phyloP scores from a whole-genome alignment of 106 monocot genomes.

The Acorus calamus region DNA sequence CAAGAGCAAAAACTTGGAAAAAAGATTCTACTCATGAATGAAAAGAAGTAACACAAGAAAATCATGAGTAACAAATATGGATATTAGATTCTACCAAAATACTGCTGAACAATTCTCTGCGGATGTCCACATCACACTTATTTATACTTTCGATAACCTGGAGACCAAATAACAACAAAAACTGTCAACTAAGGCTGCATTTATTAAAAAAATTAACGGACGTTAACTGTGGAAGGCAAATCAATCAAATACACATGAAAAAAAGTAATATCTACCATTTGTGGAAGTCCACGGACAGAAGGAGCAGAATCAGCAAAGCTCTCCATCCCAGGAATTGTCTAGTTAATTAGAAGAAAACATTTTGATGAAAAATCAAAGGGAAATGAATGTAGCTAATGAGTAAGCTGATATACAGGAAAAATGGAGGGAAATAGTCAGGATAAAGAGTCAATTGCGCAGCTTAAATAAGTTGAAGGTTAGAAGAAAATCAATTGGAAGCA shows the following conservation, averaged over 20 bases:
- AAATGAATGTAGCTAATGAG: too few species aligned
- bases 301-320: constrained; percentile 40
- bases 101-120: constrained; percentile 92
- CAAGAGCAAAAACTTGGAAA: too few species aligned
- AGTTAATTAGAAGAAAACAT: constrained; percentile 1
- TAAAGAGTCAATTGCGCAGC: too few species aligned
- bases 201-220: background rate
- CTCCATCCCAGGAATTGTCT: constrained; percentile 94
- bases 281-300: constrained; percentile 59
- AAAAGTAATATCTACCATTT: constrained; percentile 53
- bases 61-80: background rate
- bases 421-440: too few species aligned
- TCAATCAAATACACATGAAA: background rate
- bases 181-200: background rate
- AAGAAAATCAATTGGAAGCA: background rate
- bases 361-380: background rate
- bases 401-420: too few species aligned
- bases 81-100: constrained; percentile 48
- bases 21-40: background rate
- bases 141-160: constrained; percentile 97
- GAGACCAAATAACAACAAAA: background rate
- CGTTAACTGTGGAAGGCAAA: too few species aligned
- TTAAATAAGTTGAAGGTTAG: constrained; percentile 1
- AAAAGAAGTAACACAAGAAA: background rate
- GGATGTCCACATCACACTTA: constrained; percentile 89